These are phyloP conservation scores for Suhomyces chickasaworum DNA, from an alignment of 1,139 yeast species.

Conservation along the genomic window DNA sequence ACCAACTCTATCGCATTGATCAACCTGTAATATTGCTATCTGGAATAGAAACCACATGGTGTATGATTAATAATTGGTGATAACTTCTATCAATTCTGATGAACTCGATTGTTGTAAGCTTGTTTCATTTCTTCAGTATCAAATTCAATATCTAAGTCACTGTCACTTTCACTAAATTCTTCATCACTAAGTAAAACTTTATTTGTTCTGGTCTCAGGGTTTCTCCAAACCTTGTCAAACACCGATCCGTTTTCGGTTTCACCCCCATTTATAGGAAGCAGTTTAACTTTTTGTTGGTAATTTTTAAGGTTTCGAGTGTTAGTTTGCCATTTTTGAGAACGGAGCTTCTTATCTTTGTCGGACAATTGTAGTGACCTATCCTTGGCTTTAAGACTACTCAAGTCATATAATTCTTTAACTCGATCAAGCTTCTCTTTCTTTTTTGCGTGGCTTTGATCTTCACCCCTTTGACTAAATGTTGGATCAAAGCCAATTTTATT, in stretches of 20 bases:
- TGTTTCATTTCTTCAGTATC: slow-evolving; percentile 20
- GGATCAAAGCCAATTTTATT: slow-evolving; percentile 56
- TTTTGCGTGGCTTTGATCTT: slow-evolving; percentile 16
- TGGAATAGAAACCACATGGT: too few relatives aligned
- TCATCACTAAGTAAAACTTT: slow-evolving; percentile 15
- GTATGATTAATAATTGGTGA: too few relatives aligned
- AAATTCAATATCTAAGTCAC: slow-evolving; percentile 26
- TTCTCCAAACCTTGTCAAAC: slow-evolving; percentile 5
- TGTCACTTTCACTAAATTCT: slow-evolving; percentile 12
- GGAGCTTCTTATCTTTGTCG: slow-evolving; percentile 19
- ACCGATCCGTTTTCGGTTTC: neutral
- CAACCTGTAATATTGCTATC: neutral
- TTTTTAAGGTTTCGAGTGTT: slow-evolving; percentile 22
- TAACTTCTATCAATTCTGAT: neutral
- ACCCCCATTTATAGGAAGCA: slow-evolving; percentile 13
- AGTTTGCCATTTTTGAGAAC: slow-evolving; percentile 25
- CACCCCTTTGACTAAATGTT: slow-evolving; percentile 22
- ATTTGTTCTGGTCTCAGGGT: slow-evolving; percentile 8
- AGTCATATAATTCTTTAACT: slow-evolving; percentile 27
- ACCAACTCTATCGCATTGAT: neutral
- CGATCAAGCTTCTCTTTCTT: slow-evolving; percentile 19
- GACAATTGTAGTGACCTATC: slow-evolving; percentile 25
- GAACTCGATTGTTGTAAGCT: slow-evolving; percentile 15
- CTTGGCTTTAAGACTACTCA: slow-evolving; percentile 24
- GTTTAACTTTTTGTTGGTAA: slow-evolving; percentile 20